These are phyloP conservation scores for Dothidotthia symphoricarpi DNA, from an alignment of 2,329 filamentous ascomycete species.

Conservation along the genomic window DNA sequence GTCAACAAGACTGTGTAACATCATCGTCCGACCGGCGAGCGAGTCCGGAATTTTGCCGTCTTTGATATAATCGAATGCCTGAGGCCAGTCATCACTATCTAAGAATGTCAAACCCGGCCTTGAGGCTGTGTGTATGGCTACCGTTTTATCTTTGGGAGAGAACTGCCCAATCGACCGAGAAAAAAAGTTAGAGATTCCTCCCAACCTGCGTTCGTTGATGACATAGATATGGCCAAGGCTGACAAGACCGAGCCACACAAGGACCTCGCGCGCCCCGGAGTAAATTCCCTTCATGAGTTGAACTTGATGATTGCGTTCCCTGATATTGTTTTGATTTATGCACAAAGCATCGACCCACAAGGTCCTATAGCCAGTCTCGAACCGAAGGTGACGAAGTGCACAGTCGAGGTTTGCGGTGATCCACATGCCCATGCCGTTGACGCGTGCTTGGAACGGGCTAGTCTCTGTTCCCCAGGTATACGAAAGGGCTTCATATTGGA, in stretches of 20 bases:
- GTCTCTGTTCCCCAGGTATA: conserved; percentile 8
- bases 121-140: too few relatives aligned
- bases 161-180: too few relatives aligned
- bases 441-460: not conserved
- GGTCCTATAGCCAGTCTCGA: not conserved
- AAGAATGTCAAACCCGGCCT: not conserved
- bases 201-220: too few relatives aligned
- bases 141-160: too few relatives aligned
- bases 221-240: too few relatives aligned
- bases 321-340: conserved; percentile 8
- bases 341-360: conserved; percentile 9
- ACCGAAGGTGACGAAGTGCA: conserved; percentile 7
- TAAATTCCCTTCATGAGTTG: conserved; percentile 10
- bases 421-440: not conserved
- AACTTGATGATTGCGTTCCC: conserved; percentile 10
- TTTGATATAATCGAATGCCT: too few relatives aligned
- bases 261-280: not conserved
- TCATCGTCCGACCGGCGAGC: too few relatives aligned
- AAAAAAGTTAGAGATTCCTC: too few relatives aligned
- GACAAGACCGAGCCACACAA: conserved; percentile 6
- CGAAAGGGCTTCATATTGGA: conserved; percentile 8
- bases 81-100: too few relatives aligned
- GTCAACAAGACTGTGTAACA: not conserved
- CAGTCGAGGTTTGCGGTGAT: conserved; percentile 8
- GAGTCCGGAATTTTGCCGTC: too few relatives aligned